These are phyloP conservation scores for Oenanthe sinensis DNA, from an alignment of 129 eudicot genomes.

Conservation along the genomic window DNA sequence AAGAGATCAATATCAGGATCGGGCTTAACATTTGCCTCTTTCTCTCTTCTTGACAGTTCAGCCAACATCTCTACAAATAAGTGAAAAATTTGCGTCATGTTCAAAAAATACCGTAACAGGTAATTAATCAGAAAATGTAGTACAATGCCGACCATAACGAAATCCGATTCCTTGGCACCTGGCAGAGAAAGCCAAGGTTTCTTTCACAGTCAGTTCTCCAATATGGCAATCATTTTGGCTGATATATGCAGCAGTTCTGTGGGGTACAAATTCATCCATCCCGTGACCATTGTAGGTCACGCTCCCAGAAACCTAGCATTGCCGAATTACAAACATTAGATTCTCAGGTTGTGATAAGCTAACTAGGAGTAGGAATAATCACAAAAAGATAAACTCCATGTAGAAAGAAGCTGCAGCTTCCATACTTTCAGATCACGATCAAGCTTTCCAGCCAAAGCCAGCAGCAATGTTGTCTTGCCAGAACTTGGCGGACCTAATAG, in stretches of 20 bases:
- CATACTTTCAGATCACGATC: conserved; percentile 22
- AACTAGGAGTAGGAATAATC: neutral
- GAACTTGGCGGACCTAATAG: conserved; percentile 7
- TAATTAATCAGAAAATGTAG: neutral
- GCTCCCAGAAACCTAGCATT: conserved; percentile 47
- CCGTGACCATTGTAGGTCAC: conserved; percentile 76
- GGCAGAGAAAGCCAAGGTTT: conserved; percentile 68
- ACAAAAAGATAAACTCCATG: neutral
- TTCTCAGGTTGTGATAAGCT: neutral
- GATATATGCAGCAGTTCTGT: conserved; percentile 80
- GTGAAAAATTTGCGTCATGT: neutral
- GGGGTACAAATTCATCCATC: conserved; percentile 64
- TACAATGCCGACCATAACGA: conserved; percentile 42
- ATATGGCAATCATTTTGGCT: conserved; percentile 76
- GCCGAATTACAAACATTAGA: neutral
- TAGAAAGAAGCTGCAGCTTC: neutral
- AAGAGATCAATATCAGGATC: conserved; percentile 64
- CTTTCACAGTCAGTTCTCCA: conserved; percentile 89
- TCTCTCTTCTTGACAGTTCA: conserved; percentile 61
- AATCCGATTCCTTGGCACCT: conserved; percentile 68
- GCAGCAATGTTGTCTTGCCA: neutral
- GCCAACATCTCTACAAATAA: conserved; percentile 44
- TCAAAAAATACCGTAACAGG: neutral
- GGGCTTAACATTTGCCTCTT: conserved; percentile 54
- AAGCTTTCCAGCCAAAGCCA: conserved; percentile 1